Evolutionary conservation across 129 eudicot genomes (phyloP).

Genomic region (Deinandra increscens): DNA sequence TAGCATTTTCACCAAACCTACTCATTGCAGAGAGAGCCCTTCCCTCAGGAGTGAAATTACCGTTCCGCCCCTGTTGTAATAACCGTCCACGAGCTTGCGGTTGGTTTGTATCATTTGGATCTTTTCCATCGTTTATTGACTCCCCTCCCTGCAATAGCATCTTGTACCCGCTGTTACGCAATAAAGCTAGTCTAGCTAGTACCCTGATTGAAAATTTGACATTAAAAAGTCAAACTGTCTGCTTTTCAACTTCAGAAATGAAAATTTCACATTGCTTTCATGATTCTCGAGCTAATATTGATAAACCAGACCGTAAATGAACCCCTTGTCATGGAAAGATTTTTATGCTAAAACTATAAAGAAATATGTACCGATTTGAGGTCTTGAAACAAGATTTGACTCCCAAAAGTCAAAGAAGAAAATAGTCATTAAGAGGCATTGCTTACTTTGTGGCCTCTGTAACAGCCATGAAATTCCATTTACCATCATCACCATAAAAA

Average conservation of each 20-base stretch:
- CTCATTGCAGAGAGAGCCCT: constrained; percentile 82
- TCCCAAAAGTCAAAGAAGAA: constrained; percentile 18
- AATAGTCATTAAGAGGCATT: background rate
- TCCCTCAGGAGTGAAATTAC: constrained; percentile 56
- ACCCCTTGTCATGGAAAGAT: background rate
- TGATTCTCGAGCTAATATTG: constrained; percentile 4
- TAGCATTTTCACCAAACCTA: constrained; percentile 75
- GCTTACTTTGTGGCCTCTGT: constrained; percentile 85
- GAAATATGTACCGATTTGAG: background rate
- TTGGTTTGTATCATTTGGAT: constrained; percentile 33
- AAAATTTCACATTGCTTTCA: background rate
- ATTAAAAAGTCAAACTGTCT: background rate
- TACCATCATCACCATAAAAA: constrained; percentile 71
- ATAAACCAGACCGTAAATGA: constrained; percentile 4
- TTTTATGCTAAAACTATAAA: background rate
- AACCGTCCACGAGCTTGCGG: constrained; percentile 28
- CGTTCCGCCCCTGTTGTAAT: constrained; percentile 39
- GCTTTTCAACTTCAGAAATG: constrained; percentile 6
- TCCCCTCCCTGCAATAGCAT: constrained; percentile 96
- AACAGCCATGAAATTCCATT: constrained; percentile 78
- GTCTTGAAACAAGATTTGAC: constrained; percentile 19
- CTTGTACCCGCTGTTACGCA: constrained; percentile 67
- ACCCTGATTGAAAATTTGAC: constrained; percentile 45
- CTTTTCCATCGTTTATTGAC: constrained; percentile 43
- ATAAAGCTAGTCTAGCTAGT: constrained; percentile 70